Percentiles rank a stretch among this genome's conserved stretches.
Evolutionary conservation across 2,329 filamentous ascomycete species (phyloP).

Genomic region (Phialophora tarda): DNA sequence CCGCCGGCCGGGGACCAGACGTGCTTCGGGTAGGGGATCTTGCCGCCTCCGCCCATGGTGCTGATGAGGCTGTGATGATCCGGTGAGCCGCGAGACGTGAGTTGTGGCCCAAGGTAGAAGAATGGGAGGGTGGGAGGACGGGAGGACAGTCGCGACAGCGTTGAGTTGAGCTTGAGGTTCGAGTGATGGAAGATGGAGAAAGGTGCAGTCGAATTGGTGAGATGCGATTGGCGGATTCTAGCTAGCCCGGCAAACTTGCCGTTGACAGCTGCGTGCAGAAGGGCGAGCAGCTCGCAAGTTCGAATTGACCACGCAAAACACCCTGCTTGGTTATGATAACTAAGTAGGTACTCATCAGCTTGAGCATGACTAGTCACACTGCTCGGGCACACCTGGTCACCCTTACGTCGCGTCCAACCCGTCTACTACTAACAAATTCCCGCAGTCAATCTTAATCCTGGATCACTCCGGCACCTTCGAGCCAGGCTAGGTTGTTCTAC

Average conservation of each 20-base stretch:
- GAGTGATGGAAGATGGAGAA: constrained; percentile 1
- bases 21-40: constrained; percentile 81
- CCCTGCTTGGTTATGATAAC: too few species aligned
- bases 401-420: constrained; percentile 45
- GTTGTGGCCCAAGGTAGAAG: neutral
- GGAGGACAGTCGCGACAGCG: neutral
- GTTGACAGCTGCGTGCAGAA: neutral
- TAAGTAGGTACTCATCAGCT: too few species aligned
- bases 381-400: too few species aligned
- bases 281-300: neutral
- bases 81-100: neutral
- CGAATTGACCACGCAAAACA: neutral
- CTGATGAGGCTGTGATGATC: constrained; percentile 11
- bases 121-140: neutral
- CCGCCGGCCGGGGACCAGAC: constrained; percentile 98
- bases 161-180: neutral
- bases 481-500: neutral
- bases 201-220: constrained; percentile 14
- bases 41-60: constrained; percentile 75
- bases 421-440: constrained; percentile 47
- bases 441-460: neutral
- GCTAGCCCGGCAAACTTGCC: constrained; percentile 17
- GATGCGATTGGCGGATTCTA: constrained; percentile 21
- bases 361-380: too few species aligned
- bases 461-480: constrained; percentile 10